Evolutionary conservation across 2,329 filamentous ascomycete genomes (phyloP).

Genomic region (Cladosporium sp.): DNA sequence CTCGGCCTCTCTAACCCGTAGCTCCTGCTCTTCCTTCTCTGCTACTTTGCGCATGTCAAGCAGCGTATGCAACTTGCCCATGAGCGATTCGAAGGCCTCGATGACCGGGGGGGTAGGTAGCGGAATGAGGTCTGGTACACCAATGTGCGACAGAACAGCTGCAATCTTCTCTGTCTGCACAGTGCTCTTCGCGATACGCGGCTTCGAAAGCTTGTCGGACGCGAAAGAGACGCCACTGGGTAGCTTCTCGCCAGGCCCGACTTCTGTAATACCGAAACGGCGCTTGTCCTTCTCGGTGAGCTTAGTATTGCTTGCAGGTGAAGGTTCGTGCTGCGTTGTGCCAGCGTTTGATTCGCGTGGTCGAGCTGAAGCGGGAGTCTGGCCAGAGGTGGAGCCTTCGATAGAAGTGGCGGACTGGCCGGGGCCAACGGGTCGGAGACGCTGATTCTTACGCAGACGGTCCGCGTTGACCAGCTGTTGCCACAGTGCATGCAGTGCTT

Average conservation of each 20-base stretch:
- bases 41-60: slow-evolving; percentile 67
- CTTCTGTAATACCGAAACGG: slow-evolving; percentile 69
- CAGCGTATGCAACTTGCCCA: slow-evolving; percentile 60
- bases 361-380: slow-evolving; percentile 21
- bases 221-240: slow-evolving; percentile 84
- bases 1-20: slow-evolving; percentile 48
- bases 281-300: slow-evolving; percentile 70
- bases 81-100: slow-evolving; percentile 63
- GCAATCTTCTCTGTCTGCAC: slow-evolving; percentile 70
- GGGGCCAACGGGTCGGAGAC: slow-evolving; percentile 28
- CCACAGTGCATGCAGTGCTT: slow-evolving; percentile 71
- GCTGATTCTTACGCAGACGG: slow-evolving; percentile 77
- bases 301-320: slow-evolving; percentile 24
- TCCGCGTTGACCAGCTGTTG: slow-evolving; percentile 77
- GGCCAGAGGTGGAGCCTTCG: slow-evolving; percentile 12
- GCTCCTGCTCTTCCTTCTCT: slow-evolving; percentile 70
- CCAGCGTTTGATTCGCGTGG: slow-evolving; percentile 40
- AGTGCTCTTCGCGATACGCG: slow-evolving; percentile 69
- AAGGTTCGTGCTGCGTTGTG: slow-evolving; percentile 21
- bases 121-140: slow-evolving; percentile 61
- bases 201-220: slow-evolving; percentile 72
- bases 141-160: slow-evolving; percentile 64
- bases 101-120: slow-evolving; percentile 71
- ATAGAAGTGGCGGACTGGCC: slow-evolving; percentile 11
- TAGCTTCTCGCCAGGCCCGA: slow-evolving; percentile 66